phyloP scores from a whole-genome alignment of 257 asterid species.

The Coffea canephora region DNA sequence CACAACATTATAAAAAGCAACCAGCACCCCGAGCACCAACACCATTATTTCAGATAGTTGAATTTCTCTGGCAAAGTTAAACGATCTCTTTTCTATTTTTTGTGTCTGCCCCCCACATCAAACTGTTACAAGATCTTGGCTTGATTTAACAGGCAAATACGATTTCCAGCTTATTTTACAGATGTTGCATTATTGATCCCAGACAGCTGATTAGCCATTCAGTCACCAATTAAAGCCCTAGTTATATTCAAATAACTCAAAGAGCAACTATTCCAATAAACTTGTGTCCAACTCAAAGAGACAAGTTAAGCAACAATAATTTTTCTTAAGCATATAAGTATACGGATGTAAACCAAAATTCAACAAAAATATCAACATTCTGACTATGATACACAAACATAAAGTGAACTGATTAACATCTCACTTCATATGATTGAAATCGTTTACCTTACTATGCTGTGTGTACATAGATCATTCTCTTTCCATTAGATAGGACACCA shows the following conservation, averaged over 20 bases:
- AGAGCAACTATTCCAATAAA: not conserved
- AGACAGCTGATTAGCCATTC: not conserved
- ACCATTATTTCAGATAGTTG: not conserved
- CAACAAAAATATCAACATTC: too few species aligned
- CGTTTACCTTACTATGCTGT: not conserved
- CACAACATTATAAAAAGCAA: constrained; percentile 7
- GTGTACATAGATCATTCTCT: not conserved
- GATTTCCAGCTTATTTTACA: not conserved
- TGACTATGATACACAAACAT: not conserved
- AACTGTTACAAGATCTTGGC: not conserved
- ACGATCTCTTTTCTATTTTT: not conserved
- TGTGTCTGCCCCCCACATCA: not conserved
- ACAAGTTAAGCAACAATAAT: not conserved
- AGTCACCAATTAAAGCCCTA: not conserved
- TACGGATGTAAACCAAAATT: too few species aligned
- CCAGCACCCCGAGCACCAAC: not conserved
- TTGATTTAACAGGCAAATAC: not conserved
- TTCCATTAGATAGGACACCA: not conserved
- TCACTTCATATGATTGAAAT: not conserved
- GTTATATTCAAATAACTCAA: too few species aligned
- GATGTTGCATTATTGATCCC: not conserved
- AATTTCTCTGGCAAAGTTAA: not conserved
- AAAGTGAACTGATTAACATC: not conserved
- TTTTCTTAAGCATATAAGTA: not conserved
- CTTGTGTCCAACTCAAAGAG: not conserved